Conservation (phyloP, 352 stramenopile species). For the Phytophthora crassamura region DNA sequence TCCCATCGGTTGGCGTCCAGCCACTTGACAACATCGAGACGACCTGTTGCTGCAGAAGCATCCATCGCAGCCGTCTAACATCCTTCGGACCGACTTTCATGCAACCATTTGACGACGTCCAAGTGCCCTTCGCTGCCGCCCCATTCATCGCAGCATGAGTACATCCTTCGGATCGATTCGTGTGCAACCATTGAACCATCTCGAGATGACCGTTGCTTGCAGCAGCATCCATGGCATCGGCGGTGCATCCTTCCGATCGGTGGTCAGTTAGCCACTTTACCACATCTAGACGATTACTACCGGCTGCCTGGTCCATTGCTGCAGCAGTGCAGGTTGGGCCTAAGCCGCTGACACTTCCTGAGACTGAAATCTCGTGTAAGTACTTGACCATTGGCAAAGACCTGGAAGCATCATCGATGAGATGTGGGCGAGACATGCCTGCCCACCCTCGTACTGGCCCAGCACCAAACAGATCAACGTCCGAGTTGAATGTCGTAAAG, state of each 20-base stretch:
- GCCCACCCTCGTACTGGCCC: neutral
- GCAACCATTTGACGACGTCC: neutral
- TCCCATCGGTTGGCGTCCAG: neutral
- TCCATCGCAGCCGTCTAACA: conserved; percentile 2
- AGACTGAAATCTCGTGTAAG: neutral
- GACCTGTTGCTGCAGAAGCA: neutral
- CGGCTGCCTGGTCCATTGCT: neutral
- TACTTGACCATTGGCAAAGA: conserved; percentile 1
- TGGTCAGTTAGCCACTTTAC: neutral
- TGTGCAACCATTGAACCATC: too few relatives aligned
- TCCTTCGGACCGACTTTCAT: neutral
- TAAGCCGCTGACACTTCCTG: neutral
- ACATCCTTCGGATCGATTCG: neutral
- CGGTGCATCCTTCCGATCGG: neutral
- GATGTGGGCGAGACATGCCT: too few relatives aligned
- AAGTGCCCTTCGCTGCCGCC: neutral
- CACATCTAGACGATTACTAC: neutral
- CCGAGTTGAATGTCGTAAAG: neutral
- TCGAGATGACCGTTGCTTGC: neutral
- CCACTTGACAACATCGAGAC: neutral
- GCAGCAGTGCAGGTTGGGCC: neutral
- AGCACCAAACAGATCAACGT: neutral
- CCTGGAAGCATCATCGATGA: neutral
- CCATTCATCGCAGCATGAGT: neutral
- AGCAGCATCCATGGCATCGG: neutral